phyloP scores from a whole-genome alignment of 83 land plant genomes.

The Diphasiastrum complanatum region DNA sequence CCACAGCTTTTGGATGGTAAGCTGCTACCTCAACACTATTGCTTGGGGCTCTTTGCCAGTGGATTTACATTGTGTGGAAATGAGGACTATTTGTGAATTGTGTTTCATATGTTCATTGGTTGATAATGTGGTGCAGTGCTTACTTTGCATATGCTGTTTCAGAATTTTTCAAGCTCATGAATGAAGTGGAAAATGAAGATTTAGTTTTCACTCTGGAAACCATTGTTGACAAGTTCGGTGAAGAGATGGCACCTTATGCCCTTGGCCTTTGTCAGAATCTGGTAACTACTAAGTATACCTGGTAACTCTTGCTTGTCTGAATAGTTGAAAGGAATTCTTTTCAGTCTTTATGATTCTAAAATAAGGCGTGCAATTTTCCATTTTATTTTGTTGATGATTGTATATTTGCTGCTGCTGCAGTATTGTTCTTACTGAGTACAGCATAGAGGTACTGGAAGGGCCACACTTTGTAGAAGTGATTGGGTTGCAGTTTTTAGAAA shows the following conservation, averaged over 20 bases:
- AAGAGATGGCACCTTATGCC: conserved; percentile 99
- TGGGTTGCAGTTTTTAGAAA: too few relatives aligned
- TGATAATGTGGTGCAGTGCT: neutral
- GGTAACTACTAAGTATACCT: conserved; percentile 33
- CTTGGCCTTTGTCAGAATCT: conserved; percentile 94
- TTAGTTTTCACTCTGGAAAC: conserved; percentile 98
- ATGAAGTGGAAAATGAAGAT: conserved; percentile 99
- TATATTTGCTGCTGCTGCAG: too few relatives aligned
- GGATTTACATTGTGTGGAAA: neutral
- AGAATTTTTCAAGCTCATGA: conserved; percentile 98
- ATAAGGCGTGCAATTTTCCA: too few relatives aligned
- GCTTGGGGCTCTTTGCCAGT: neutral
- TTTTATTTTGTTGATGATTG: too few relatives aligned
- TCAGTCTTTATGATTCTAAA: too few relatives aligned
- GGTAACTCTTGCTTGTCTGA: neutral
- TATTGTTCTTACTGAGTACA: too few relatives aligned
- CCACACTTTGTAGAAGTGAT: too few relatives aligned
- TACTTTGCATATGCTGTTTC: conserved; percentile 14
- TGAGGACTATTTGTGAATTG: neutral
- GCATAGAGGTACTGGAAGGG: too few relatives aligned
- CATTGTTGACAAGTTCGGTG: conserved; percentile 97
- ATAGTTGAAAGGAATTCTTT: too few relatives aligned
- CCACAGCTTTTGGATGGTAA: conserved; percentile 96
- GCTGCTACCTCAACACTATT: neutral
- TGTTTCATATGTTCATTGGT: neutral